Percentiles rank a stretch among this genome's conserved stretches.
These are phyloP conservation scores for Exophiala lecanii-corni DNA, from an alignment of 2,329 filamentous ascomycete genomes.

Conservation along the genomic window DNA sequence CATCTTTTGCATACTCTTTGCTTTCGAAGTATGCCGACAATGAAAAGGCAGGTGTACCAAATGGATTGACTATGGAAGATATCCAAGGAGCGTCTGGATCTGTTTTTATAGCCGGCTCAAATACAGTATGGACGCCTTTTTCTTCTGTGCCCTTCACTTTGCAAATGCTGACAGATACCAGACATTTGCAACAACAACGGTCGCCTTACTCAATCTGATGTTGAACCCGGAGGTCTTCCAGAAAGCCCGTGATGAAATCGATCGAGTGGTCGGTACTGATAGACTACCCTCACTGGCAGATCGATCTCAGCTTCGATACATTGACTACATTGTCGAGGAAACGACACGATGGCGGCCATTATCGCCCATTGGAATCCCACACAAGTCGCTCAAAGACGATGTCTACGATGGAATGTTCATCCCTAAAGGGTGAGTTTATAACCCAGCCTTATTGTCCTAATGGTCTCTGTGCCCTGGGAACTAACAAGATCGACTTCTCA, in stretches of 20 bases:
- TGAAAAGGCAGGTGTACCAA: constrained; percentile 26
- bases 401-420: constrained; percentile 20
- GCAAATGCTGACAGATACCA: constrained; percentile 3
- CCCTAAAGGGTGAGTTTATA: constrained; percentile 22
- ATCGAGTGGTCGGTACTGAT: constrained; percentile 45
- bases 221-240: constrained; percentile 43
- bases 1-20: neutral
- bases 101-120: constrained; percentile 21
- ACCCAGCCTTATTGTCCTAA: no score
- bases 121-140: constrained; percentile 26
- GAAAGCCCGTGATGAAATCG: constrained; percentile 47
- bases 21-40: constrained; percentile 4
- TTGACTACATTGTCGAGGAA: constrained; percentile 38
- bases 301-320: constrained; percentile 46
- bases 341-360: constrained; percentile 38
- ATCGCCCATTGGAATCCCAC: constrained; percentile 35
- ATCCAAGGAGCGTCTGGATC: constrained; percentile 5
- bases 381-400: constrained; percentile 19
- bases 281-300: constrained; percentile 49
- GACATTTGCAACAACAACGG: constrained; percentile 37
- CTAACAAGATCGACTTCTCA: constrained; percentile 29
- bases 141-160: no score
- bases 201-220: constrained; percentile 35
- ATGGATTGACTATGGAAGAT: constrained; percentile 25
- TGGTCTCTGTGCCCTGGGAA: constrained; percentile 33